These are phyloP conservation scores for Gomphus sp. DNA, from an alignment of 1,284 basidiomycete species.

Conservation along the genomic window DNA sequence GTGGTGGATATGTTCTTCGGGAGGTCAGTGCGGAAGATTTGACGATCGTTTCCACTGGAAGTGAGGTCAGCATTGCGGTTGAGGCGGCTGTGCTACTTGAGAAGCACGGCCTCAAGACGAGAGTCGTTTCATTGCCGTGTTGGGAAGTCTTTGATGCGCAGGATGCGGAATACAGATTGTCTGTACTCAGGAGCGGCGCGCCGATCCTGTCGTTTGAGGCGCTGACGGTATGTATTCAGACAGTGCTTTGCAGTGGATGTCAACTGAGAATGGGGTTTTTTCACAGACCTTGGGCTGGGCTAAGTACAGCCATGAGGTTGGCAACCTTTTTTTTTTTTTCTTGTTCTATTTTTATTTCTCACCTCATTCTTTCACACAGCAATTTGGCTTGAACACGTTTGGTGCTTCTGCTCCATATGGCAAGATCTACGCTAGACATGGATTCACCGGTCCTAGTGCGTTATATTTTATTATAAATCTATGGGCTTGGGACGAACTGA, in stretches of 20 bases:
- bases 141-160: constrained; percentile 88
- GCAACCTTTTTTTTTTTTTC: constrained; percentile 10
- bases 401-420: constrained; percentile 87
- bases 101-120: constrained; percentile 69
- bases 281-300: constrained; percentile 70
- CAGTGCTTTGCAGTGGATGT: not conserved
- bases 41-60: constrained; percentile 84
- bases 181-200: constrained; percentile 80
- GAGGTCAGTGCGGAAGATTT: constrained; percentile 72
- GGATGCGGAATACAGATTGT: constrained; percentile 69
- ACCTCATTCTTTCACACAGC: constrained; percentile 24
- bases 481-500: constrained; percentile 3
- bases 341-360: not conserved
- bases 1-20: constrained; percentile 86
- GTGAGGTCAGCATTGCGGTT: constrained; percentile 79
- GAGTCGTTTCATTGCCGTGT: constrained; percentile 84
- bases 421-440: constrained; percentile 86
- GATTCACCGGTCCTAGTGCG: constrained; percentile 71
- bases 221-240: constrained; percentile 39
- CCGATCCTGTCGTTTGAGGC: constrained; percentile 91
- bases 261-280: not conserved
- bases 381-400: constrained; percentile 74
- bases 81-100: constrained; percentile 78
- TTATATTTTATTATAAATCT: constrained; percentile 15
- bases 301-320: constrained; percentile 76